Evolutionary conservation across 2,329 filamentous ascomycete genomes (phyloP).

Genomic region (Hypoxylon sp.): DNA sequence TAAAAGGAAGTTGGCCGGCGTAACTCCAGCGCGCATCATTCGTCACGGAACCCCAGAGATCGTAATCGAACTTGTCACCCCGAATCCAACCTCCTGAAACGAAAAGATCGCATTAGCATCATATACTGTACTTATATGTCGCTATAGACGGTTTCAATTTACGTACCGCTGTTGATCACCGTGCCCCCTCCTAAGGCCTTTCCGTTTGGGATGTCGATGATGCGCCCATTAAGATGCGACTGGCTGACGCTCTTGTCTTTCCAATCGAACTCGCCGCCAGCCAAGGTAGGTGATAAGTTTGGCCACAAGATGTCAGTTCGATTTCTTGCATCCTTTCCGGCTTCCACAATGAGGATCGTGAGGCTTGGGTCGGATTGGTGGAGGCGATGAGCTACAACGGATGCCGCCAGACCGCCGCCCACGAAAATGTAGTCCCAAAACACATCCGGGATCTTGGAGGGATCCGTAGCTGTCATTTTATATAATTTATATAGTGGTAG

Average conservation of each 20-base stretch:
- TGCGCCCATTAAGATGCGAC: conserved; percentile 42
- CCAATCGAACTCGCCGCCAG: conserved; percentile 52
- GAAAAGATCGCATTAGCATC: neutral
- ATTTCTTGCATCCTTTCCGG: neutral
- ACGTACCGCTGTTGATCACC: conserved; percentile 54
- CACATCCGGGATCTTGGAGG: neutral
- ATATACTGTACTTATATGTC: neutral
- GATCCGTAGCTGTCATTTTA: neutral
- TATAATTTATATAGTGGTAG: neutral
- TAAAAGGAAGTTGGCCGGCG: conserved; percentile 59
- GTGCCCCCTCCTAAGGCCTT: conserved; percentile 58
- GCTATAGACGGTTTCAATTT: neutral
- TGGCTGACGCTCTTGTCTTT: conserved; percentile 50
- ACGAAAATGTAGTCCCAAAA: conserved; percentile 47
- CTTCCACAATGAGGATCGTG: neutral
- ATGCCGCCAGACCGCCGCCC: conserved; percentile 43
- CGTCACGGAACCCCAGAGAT: neutral
- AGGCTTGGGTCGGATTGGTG: conserved; percentile 16
- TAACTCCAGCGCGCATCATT: conserved; percentile 58
- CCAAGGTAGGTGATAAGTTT: conserved; percentile 41
- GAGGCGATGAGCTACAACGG: conserved; percentile 38
- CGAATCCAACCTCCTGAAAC: neutral
- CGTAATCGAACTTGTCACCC: neutral
- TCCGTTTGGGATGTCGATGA: conserved; percentile 43
- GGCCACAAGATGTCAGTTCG: conserved; percentile 13